Base-by-base conservation (phyloP, 768 basidiomycete genomes). In the Mycena sanguinolenta region DNA sequence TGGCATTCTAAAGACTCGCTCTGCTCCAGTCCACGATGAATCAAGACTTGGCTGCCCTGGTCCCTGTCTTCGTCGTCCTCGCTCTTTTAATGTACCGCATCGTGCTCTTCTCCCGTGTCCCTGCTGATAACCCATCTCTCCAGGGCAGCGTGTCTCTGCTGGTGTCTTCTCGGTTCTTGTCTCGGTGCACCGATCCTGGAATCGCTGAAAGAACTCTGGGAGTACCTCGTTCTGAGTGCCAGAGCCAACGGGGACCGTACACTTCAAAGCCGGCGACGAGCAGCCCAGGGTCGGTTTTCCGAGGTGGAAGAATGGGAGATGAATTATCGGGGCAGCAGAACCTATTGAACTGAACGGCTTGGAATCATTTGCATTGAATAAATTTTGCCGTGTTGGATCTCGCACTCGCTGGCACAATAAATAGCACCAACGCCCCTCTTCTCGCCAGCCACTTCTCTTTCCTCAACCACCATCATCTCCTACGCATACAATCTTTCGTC, bases 111-210 rank as follows among this genome's bases (percentile, higher is more conserved):
- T 67, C 67, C 23, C 55, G 38, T 69, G 21, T 58, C 30, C 14
- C 42, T 75, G 53, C 67, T 63, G 25, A 44, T 58, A 25, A 53
- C 44, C 46, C 28, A 17, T 27, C 61, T 44, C 52, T 53, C 28
- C 74, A 90, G 88, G 44, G 76, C 86, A 44, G 83, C 86, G 19
- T 81, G 86, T 32, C 75, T 92, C 9, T 84, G 85, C 49, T 91
- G 91, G 89, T 93, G 91, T 75, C 78, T 91, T 68, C 78, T 92
- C 58, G 91, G 90, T 38, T 92, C 91, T 9, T 91, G 91, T 80
- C 77, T 92, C 67, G 91, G 91, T 32, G 80, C 81, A 2, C 80
- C 88, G 6, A 78, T 90, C 44, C 79, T 84, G 55, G 80, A 79
- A 32, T 77, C 81, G n/a, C 70, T 89, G 27, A 80, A 82, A 36